A percentile compares a stretch with the other conserved stretches of the same genome.
Evolutionary conservation across 768 basidiomycete genomes (phyloP).

Genomic region (Wakefieldia striispora): DNA sequence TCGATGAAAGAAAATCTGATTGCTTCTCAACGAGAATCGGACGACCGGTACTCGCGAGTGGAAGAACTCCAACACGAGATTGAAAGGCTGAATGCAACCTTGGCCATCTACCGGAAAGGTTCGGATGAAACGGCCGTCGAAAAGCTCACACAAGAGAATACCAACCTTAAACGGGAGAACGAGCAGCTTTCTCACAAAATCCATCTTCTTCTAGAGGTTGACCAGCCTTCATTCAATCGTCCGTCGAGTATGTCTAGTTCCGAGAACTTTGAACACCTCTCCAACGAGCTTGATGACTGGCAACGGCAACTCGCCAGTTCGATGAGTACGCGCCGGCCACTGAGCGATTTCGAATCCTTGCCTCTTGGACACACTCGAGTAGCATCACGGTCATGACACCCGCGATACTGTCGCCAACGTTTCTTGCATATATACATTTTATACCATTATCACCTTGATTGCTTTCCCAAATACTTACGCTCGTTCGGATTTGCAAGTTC

Average conservation of each 20-base stretch:
- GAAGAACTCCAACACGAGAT: constrained; percentile 82
- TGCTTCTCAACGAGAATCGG: constrained; percentile 72
- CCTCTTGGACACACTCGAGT: constrained; percentile 54
- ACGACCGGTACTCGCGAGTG: constrained; percentile 71
- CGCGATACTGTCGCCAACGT: constrained; percentile 11
- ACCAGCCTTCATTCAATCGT: constrained; percentile 70
- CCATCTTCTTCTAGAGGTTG: constrained; percentile 81
- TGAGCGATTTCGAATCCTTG: constrained; percentile 70
- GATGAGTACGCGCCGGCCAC: constrained; percentile 67
- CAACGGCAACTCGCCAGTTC: constrained; percentile 80
- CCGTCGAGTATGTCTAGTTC: constrained; percentile 78
- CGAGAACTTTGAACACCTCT: constrained; percentile 80
- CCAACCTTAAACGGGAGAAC: constrained; percentile 76
- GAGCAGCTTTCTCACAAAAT: constrained; percentile 91
- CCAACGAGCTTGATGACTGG: constrained; percentile 83
- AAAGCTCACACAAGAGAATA: constrained; percentile 80
- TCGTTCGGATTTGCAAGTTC: constrained; percentile 55
- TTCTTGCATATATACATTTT: constrained; percentile 35
- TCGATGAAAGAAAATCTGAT: constrained; percentile 66
- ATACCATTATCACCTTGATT: constrained; percentile 37
- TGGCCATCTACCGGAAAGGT: constrained; percentile 72
- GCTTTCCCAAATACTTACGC: constrained; percentile 41
- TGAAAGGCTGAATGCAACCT: constrained; percentile 68
- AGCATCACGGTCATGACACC: constrained; percentile 50
- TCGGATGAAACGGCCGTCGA: constrained; percentile 77